Evolutionary conservation across 331 rosid species (phyloP).

Genomic region (Pyracantha coccinea): DNA sequence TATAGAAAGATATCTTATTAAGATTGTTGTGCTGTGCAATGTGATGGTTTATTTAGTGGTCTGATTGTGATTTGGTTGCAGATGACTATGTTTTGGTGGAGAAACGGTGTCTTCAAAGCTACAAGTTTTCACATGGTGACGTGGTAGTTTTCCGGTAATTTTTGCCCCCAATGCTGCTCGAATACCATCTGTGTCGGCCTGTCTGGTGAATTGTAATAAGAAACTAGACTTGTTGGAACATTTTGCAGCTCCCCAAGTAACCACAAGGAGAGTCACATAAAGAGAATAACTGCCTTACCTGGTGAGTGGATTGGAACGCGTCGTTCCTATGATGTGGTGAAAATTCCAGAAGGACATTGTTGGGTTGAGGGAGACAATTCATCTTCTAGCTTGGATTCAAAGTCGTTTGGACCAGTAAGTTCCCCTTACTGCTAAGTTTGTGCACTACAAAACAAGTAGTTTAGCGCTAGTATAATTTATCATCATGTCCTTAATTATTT

Average conservation of each 20-base stretch:
- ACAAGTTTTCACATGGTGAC: conserved; percentile 68
- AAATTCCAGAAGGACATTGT: conserved; percentile 73
- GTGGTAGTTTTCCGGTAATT: conserved; percentile 73
- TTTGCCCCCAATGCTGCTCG: not conserved
- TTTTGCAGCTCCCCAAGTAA: conserved; percentile 69
- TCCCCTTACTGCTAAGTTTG: conserved; percentile 8
- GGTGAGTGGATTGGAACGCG: conserved; percentile 65
- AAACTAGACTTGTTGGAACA: conserved; percentile 10
- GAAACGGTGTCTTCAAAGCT: conserved; percentile 47
- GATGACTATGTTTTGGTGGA: conserved; percentile 83
- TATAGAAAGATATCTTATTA: conserved; percentile 3
- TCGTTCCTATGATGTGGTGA: conserved; percentile 41
- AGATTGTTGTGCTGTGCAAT: not conserved
- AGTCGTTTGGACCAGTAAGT: conserved; percentile 78
- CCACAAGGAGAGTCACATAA: conserved; percentile 72
- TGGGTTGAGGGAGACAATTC: conserved; percentile 96
- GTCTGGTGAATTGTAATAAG: not conserved
- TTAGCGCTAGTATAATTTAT: not conserved
- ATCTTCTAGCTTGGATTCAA: conserved; percentile 78
- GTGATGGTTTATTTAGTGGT: not conserved
- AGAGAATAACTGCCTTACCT: conserved; percentile 80
- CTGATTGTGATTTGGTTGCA: conserved; percentile 37
- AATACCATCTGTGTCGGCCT: conserved; percentile 3
- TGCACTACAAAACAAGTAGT: not conserved
- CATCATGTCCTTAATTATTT: not conserved